Conservation (phyloP, 306 rosid genomes). For the Quercus alba region DNA sequence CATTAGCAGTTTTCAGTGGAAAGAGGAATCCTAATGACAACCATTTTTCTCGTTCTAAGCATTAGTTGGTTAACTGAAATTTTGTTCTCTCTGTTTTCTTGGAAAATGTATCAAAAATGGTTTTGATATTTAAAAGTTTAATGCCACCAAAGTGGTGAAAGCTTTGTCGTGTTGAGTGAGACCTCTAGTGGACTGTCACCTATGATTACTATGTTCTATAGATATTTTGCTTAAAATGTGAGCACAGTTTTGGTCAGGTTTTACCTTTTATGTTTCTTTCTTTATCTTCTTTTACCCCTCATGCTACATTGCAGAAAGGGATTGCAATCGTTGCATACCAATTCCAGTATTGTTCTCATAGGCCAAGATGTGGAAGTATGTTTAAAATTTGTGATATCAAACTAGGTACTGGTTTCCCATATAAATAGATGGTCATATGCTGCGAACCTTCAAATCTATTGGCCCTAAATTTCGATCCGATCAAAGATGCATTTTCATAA, state of each 20-base stretch:
- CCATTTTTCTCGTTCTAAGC: constrained; percentile 71
- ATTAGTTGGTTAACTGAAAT: neutral
- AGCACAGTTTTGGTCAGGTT: neutral
- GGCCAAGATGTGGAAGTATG: neutral
- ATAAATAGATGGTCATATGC: too few relatives aligned
- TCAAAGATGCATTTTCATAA: too few relatives aligned
- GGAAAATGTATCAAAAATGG: neutral
- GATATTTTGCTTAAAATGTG: neutral
- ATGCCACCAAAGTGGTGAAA: neutral
- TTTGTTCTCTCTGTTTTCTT: neutral
- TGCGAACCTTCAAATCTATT: too few relatives aligned
- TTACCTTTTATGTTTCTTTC: neutral
- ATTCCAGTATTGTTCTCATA: neutral
- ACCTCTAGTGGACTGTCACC: neutral
- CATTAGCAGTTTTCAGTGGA: constrained; percentile 67
- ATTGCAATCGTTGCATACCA: too few relatives aligned
- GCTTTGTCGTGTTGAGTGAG: neutral
- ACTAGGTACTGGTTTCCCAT: too few relatives aligned
- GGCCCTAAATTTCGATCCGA: too few relatives aligned
- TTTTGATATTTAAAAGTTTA: neutral
- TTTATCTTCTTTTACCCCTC: neutral
- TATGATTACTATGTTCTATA: neutral
- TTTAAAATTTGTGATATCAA: too few relatives aligned
- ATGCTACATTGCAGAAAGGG: too few relatives aligned
- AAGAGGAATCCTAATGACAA: constrained; percentile 93